These are phyloP conservation scores for Dalbergia cochinchinensis DNA, from an alignment of 306 rosid species.

Conservation along the genomic window DNA sequence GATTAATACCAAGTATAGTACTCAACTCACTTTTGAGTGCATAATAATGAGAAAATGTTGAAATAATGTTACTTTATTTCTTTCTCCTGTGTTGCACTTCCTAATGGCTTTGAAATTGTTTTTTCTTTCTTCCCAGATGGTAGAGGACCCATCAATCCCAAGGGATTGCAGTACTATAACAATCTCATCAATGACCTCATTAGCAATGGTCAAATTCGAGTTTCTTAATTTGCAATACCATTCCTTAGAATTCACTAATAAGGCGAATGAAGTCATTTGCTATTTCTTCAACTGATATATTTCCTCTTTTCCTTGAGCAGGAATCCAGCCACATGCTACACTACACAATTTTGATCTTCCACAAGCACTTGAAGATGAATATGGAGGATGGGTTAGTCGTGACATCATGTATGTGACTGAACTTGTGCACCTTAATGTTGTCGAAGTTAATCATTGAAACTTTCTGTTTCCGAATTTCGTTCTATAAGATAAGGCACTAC, in stretches of 20 bases:
- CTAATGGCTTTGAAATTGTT: neutral
- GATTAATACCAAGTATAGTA: constrained; percentile 73
- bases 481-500: neutral
- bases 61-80: neutral
- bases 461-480: neutral
- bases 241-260: neutral
- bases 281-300: constrained; percentile 17
- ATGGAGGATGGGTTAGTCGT: constrained; percentile 72
- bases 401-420: constrained; percentile 53
- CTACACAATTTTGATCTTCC: constrained; percentile 59
- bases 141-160: constrained; percentile 75
- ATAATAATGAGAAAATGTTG: neutral
- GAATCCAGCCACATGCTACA: constrained; percentile 70
- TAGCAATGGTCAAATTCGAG: constrained; percentile 51
- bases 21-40: neutral
- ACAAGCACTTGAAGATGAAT: constrained; percentile 69
- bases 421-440: neutral
- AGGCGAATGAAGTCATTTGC: neutral
- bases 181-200: constrained; percentile 73
- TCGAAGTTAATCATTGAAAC: neutral
- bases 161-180: constrained; percentile 76
- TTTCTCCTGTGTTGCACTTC: neutral
- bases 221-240: constrained; percentile 39
- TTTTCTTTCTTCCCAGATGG: constrained; percentile 59
- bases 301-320: constrained; percentile 40